Evolutionary conservation across 495 filamentous ascomycete genomes (phyloP).

Genomic region (Neurospora africana): DNA sequence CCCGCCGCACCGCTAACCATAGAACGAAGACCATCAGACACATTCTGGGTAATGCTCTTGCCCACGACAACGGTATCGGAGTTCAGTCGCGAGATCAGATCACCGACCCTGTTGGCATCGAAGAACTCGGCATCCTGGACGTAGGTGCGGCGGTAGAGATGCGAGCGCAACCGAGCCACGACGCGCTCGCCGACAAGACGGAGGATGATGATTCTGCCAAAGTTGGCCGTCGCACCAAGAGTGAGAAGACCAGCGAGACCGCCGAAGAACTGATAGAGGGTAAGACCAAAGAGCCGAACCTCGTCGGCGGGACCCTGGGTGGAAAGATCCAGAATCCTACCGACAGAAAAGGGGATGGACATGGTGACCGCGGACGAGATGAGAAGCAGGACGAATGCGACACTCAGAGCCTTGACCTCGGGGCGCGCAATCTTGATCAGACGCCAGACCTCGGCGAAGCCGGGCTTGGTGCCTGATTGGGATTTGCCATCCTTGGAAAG

Average conservation of each 20-base stretch:
- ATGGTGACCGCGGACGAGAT: constrained; percentile 85
- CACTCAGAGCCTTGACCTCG: constrained; percentile 64
- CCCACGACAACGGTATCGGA: constrained; percentile 96
- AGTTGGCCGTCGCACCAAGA: constrained; percentile 57
- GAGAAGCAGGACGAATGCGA: constrained; percentile 74
- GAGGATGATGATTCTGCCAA: constrained; percentile 84
- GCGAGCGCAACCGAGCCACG: constrained; percentile 77
- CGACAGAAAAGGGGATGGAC: constrained; percentile 91
- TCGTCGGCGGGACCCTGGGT: constrained; percentile 29
- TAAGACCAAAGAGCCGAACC: constrained; percentile 22
- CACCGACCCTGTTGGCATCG: constrained; percentile 92
- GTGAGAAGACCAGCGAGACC: constrained; percentile 29
- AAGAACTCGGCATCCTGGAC: constrained; percentile 97
- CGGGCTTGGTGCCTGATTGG: constrained; percentile 49
- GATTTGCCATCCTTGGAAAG: constrained; percentile 72
- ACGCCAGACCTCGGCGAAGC: constrained; percentile 70
- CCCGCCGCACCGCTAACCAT: constrained; percentile 82
- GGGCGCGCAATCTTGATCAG: constrained; percentile 81
- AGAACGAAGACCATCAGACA: constrained; percentile 85
- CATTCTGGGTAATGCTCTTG: constrained; percentile 95
- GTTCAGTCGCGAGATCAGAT: constrained; percentile 87
- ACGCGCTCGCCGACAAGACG: constrained; percentile 94
- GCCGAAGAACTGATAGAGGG: constrained; percentile 27
- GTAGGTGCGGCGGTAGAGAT: constrained; percentile 82
- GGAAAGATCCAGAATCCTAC: constrained; percentile 75